A percentile compares a stretch with the other conserved stretches of the same genome.
These are phyloP conservation scores for Primulina eburnea DNA, from an alignment of 257 asterid genomes.

Conservation along the genomic window DNA sequence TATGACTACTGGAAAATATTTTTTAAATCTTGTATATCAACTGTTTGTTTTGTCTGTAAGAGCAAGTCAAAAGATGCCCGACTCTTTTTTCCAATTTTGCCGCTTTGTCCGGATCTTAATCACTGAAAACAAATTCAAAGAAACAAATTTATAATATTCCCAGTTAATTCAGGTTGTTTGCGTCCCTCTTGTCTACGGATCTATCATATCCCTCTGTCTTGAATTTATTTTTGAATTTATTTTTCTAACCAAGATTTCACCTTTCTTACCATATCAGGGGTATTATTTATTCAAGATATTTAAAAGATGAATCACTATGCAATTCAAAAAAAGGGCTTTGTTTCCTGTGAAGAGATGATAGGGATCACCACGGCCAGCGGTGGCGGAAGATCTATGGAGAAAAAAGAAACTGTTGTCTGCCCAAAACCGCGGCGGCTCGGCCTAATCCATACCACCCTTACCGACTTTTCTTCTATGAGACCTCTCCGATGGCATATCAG, in stretches of 20 bases:
- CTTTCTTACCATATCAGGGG: constrained; percentile 29
- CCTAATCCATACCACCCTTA: constrained; percentile 40
- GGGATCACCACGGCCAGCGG: constrained; percentile 31
- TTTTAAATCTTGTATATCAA: not conserved
- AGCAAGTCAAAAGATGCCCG: constrained; percentile 47
- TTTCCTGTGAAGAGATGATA: constrained; percentile 67
- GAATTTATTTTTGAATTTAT: not conserved
- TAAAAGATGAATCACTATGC: constrained; percentile 62
- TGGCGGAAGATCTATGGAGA: constrained; percentile 43
- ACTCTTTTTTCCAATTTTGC: constrained; percentile 18
- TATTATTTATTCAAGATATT: constrained; percentile 16
- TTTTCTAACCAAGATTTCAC: constrained; percentile 11
- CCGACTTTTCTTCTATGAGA: constrained; percentile 41
- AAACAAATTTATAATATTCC: constrained; percentile 11
- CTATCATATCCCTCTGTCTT: not conserved
- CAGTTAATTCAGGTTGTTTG: constrained; percentile 11
- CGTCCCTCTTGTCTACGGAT: constrained; percentile 18
- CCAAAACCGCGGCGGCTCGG: constrained; percentile 88
- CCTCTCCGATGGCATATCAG: constrained; percentile 71
- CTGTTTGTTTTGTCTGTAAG: constrained; percentile 32
- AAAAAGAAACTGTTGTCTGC: constrained; percentile 66
- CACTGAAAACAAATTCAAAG: constrained; percentile 17
- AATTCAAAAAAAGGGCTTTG: constrained; percentile 47
- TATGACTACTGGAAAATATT: not conserved
- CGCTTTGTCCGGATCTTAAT: constrained; percentile 41